Evolutionary conservation across 495 filamentous ascomycete species (phyloP).

Genomic region (Neurospora discreta): DNA sequence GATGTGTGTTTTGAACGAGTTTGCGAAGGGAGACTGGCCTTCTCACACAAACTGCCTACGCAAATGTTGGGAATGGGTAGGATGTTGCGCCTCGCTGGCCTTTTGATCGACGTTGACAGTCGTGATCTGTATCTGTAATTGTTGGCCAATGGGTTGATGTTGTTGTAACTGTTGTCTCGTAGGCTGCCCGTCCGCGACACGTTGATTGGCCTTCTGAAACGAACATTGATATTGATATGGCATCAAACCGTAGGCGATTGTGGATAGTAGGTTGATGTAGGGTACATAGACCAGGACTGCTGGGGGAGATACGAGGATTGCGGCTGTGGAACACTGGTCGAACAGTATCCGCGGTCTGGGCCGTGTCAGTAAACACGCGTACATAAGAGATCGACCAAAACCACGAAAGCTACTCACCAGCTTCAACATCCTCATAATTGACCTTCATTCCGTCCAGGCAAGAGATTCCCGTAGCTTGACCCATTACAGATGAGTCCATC

Average conservation of each 20-base stretch:
- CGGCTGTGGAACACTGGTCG: conserved; percentile 2
- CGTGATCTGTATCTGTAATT: neutral
- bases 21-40: neutral
- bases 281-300: conserved; percentile 13
- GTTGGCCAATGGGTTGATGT: neutral
- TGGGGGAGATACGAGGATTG: conserved; percentile 9
- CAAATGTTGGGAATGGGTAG: neutral
- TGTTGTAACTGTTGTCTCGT: neutral
- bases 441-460: conserved; percentile 8
- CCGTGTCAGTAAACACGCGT: neutral
- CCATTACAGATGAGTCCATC: conserved; percentile 20
- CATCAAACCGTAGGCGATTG: conserved; percentile 5
- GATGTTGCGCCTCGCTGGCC: neutral
- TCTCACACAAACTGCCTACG: neutral
- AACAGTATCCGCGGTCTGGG: neutral
- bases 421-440: conserved; percentile 15
- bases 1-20: neutral
- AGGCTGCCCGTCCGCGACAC: neutral
- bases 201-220: neutral
- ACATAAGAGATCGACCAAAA: neutral
- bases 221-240: neutral
- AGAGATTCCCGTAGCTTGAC: conserved; percentile 6
- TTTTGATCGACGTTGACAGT: neutral
- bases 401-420: conserved; percentile 7
- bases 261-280: conserved; percentile 4